phyloP scores from a whole-genome alignment of 345 rosid species.

The Linum tenue region DNA sequence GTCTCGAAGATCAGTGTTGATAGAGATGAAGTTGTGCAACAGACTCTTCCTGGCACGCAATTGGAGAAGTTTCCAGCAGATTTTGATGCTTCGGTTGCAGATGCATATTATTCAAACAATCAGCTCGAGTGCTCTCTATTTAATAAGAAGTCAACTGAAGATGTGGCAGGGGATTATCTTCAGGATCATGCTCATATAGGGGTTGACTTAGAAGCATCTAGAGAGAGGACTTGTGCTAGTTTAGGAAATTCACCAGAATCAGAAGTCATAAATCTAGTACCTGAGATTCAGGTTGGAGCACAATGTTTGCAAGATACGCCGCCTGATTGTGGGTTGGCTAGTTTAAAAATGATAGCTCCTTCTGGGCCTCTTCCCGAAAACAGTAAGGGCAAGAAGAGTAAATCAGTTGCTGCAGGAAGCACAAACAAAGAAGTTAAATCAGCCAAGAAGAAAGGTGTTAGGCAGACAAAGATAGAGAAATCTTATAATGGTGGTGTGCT shows the following conservation, averaged over 20 bases:
- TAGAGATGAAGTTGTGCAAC: slow-evolving; percentile 29
- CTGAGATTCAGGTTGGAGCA: slow-evolving; percentile 41
- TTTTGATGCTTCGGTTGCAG: slow-evolving; percentile 24
- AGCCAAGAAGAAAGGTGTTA: slow-evolving; percentile 31
- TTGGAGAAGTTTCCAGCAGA: slow-evolving; percentile 18
- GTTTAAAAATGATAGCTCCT: slow-evolving; percentile 24
- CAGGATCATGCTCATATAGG: slow-evolving; percentile 24
- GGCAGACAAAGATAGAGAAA: slow-evolving; percentile 19
- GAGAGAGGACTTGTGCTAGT: slow-evolving; percentile 39
- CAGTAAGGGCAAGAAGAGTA: slow-evolving; percentile 24
- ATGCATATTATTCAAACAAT: slow-evolving; percentile 21
- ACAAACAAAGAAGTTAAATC: slow-evolving; percentile 25
- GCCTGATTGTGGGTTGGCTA: slow-evolving; percentile 27
- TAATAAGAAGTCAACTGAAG: slow-evolving; percentile 34
- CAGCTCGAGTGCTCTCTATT: slow-evolving; percentile 24
- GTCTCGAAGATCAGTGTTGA: slow-evolving; percentile 17
- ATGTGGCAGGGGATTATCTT: slow-evolving; percentile 27
- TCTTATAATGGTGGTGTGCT: slow-evolving; percentile 19
- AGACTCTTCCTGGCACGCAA: slow-evolving; percentile 23
- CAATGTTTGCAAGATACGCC: slow-evolving; percentile 33
- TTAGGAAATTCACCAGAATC: slow-evolving; percentile 98
- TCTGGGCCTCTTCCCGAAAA: slow-evolving; percentile 18
- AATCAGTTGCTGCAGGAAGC: slow-evolving; percentile 21
- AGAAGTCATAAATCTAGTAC: slow-evolving; percentile 74
- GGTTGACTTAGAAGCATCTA: slow-evolving; percentile 31